A percentile compares a stretch with the other conserved stretches of the same genome.
phyloP scores from a whole-genome alignment of 345 rosid species.

The Heritiera littoralis region DNA sequence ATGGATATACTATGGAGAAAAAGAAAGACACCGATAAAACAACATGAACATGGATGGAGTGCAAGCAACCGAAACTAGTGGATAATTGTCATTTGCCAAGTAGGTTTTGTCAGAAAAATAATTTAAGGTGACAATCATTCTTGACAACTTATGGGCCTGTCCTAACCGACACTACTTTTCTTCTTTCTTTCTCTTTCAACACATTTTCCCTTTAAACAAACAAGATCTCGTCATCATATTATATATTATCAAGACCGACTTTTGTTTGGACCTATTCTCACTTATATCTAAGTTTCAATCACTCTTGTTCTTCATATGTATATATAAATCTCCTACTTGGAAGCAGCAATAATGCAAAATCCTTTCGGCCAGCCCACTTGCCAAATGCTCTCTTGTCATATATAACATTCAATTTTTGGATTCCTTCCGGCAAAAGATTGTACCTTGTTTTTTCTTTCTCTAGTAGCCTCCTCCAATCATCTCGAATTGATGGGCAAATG shows the following conservation, averaged over 20 bases:
- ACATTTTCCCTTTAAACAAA: conserved; percentile 9
- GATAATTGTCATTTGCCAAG: background rate
- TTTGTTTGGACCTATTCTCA: conserved; percentile 9
- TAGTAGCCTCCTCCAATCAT: background rate
- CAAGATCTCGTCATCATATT: conserved; percentile 2
- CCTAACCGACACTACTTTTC: conserved; percentile 3
- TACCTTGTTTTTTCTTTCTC: background rate
- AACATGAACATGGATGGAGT: background rate
- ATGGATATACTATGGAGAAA: background rate
- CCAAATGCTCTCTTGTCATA: conserved; percentile 5
- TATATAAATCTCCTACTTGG: background rate
- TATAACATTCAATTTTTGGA: background rate
- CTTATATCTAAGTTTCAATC: background rate
- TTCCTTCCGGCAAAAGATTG: conserved; percentile 2
- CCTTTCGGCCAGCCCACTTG: background rate
- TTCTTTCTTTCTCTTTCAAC: background rate
- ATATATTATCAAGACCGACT: background rate
- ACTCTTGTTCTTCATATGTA: background rate
- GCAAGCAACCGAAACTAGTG: background rate
- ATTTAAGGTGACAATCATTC: conserved; percentile 6
- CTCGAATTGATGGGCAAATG: background rate
- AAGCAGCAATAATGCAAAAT: background rate
- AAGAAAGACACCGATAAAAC: background rate
- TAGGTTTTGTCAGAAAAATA: background rate
- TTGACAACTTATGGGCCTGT: background rate